These are phyloP conservation scores for Microdochium paspali DNA, from an alignment of 2,329 filamentous ascomycete genomes.

Conservation along the genomic window DNA sequence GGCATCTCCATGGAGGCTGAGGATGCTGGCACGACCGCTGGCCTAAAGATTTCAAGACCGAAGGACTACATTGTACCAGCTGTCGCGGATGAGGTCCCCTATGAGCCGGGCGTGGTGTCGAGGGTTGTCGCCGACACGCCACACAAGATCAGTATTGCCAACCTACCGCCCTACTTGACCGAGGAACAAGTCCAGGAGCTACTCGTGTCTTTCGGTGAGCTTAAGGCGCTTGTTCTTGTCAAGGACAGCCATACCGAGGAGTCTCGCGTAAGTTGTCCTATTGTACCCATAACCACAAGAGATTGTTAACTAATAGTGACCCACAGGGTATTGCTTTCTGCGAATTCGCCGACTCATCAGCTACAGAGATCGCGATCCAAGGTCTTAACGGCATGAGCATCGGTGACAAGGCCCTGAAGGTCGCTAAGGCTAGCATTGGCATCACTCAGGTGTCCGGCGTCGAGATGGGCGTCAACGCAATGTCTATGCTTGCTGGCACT, in stretches of 20 bases:
- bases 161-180: constrained; percentile 77
- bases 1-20: constrained; percentile 80
- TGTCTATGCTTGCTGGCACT: constrained; percentile 94
- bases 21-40: constrained; percentile 41
- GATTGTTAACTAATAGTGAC: constrained; percentile 13
- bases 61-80: constrained; percentile 96
- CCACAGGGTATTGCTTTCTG: constrained; percentile 86
- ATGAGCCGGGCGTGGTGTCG: constrained; percentile 69
- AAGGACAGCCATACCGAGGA: constrained; percentile 81
- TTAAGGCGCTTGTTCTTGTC: constrained; percentile 85
- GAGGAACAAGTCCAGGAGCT: constrained; percentile 91
- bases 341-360: constrained; percentile 73
- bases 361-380: constrained; percentile 80
- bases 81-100: constrained; percentile 60
- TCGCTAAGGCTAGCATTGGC: constrained; percentile 83
- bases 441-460: constrained; percentile 85
- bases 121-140: constrained; percentile 81
- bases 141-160: constrained; percentile 89
- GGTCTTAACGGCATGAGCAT: constrained; percentile 90
- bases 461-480: constrained; percentile 94
- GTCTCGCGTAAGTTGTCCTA: constrained; percentile 58
- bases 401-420: constrained; percentile 76
- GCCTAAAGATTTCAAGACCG: constrained; percentile 72
- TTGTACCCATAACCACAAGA: background rate
- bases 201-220: constrained; percentile 79